Conservation (phyloP, 2,329 filamentous ascomycete genomes). For the Zymoseptoria ardabiliae region DNA sequence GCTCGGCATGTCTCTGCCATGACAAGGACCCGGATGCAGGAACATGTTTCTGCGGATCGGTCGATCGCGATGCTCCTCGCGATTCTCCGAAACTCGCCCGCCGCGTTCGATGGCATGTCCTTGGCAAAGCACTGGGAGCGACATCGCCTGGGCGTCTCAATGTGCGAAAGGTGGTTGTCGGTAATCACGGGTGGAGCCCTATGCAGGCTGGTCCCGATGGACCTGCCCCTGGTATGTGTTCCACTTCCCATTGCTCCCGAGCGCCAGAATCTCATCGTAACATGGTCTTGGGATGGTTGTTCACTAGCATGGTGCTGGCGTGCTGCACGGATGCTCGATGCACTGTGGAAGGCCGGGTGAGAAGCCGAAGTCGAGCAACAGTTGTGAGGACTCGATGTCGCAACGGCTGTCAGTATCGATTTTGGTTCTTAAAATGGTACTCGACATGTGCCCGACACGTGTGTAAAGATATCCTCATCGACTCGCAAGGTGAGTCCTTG, state of each 20-base stretch:
- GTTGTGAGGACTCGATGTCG: neutral
- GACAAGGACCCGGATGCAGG: neutral
- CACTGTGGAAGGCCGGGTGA: neutral
- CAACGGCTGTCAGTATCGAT: neutral
- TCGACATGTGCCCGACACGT: neutral
- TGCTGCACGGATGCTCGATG: neutral
- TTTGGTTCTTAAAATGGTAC: neutral
- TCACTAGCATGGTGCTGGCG: neutral
- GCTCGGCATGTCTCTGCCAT: neutral
- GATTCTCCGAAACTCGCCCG: too few species aligned
- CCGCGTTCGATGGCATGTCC: neutral
- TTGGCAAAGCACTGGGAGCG: neutral
- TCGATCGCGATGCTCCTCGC: neutral
- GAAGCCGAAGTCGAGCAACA: neutral
- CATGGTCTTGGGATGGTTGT: neutral
- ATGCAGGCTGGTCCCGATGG: neutral
- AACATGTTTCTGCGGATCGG: neutral
- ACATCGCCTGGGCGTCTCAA: neutral
- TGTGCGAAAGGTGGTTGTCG: neutral
- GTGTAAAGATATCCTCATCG: neutral
- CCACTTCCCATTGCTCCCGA: neutral
- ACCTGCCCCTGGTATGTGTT: neutral
- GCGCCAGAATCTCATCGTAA: neutral
- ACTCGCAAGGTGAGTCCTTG: neutral
- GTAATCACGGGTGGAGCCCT: neutral